phyloP scores from a whole-genome alignment of 768 basidiomycete genomes.

The Epithele typhae region DNA sequence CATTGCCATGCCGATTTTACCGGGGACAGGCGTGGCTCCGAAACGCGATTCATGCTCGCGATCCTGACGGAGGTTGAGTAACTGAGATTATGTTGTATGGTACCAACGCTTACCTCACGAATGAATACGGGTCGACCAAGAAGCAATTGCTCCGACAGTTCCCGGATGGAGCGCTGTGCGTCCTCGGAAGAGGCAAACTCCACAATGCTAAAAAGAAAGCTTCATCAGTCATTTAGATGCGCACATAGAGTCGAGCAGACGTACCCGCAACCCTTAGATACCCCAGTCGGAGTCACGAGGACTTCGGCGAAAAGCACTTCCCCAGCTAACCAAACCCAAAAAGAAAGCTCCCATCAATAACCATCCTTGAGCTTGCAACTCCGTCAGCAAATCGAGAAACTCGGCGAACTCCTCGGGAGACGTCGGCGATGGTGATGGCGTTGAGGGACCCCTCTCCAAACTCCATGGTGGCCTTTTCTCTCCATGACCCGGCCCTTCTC shows the following conservation, averaged over 20 bases:
- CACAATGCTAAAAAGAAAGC: constrained; percentile 67
- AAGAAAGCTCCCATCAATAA: constrained; percentile 90
- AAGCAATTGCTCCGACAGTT: constrained; percentile 85
- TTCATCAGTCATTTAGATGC: too few relatives aligned
- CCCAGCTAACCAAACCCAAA: constrained; percentile 90
- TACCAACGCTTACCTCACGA: constrained; percentile 65
- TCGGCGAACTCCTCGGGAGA: constrained; percentile 16
- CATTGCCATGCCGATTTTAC: constrained; percentile 95
- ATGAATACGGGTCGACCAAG: constrained; percentile 95
- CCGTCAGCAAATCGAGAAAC: constrained; percentile 41
- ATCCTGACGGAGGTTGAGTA: constrained; percentile 50
- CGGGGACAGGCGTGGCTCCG: constrained; percentile 91
- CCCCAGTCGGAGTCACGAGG: constrained; percentile 90
- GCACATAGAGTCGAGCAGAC: constrained; percentile 30
- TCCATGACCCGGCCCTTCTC: background rate
- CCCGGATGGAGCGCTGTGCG: constrained; percentile 82
- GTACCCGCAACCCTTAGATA: constrained; percentile 99
- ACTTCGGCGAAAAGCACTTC: constrained; percentile 99
- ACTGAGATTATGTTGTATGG: constrained; percentile 1
- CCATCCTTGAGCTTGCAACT: constrained; percentile 68
- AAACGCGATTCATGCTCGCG: constrained; percentile 96
- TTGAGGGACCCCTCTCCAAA: constrained; percentile 7
- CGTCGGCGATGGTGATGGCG: constrained; percentile 7
- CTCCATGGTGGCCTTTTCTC: background rate
- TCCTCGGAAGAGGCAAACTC: constrained; percentile 92